Percentiles rank a stretch among this genome's conserved stretches.
Evolutionary conservation across 371 early-diverging fungal genomes (phyloP).

Genomic region (Mortierella sp.): DNA sequence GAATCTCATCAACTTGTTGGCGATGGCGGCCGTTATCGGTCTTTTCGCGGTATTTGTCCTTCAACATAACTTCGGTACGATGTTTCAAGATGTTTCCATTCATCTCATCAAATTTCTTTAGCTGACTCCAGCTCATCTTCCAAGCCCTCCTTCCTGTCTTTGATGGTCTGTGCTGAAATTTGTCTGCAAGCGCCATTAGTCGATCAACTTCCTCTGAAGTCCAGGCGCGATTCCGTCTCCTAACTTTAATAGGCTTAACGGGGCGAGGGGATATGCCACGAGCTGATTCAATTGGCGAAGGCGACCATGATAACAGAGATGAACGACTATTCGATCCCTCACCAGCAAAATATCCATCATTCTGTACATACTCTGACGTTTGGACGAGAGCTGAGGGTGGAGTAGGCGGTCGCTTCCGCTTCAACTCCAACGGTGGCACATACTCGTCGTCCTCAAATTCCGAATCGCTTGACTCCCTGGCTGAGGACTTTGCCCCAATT

Average conservation of each 20-base stretch:
- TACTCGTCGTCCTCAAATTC: constrained; percentile 16
- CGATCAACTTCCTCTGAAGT: constrained; percentile 18
- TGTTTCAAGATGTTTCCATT: constrained; percentile 27
- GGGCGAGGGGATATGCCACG: not conserved
- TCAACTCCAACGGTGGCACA: constrained; percentile 1
- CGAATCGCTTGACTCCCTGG: not conserved
- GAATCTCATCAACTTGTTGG: constrained; percentile 2
- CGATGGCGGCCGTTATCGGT: constrained; percentile 35
- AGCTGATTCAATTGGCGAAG: not conserved
- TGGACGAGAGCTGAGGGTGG: not conserved
- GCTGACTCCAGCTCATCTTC: constrained; percentile 24
- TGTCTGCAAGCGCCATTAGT: constrained; percentile 27
- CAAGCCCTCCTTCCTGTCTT: not conserved
- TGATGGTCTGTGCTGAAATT: constrained; percentile 5
- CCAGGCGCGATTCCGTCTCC: constrained; percentile 23
- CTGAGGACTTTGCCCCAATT: not conserved
- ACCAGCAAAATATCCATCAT: not conserved
- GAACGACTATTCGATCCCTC: not conserved
- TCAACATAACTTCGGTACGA: constrained; percentile 37
- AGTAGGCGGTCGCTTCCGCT: not conserved
- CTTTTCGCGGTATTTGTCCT: constrained; percentile 45
- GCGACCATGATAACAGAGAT: not conserved
- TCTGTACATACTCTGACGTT: not conserved
- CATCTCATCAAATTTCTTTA: constrained; percentile 26
- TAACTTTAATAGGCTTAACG: not conserved